Evolutionary conservation across 495 filamentous ascomycete species (phyloP), one percentile per base, ranked within the genome.

Genomic region (Xylaria longipes): DNA sequence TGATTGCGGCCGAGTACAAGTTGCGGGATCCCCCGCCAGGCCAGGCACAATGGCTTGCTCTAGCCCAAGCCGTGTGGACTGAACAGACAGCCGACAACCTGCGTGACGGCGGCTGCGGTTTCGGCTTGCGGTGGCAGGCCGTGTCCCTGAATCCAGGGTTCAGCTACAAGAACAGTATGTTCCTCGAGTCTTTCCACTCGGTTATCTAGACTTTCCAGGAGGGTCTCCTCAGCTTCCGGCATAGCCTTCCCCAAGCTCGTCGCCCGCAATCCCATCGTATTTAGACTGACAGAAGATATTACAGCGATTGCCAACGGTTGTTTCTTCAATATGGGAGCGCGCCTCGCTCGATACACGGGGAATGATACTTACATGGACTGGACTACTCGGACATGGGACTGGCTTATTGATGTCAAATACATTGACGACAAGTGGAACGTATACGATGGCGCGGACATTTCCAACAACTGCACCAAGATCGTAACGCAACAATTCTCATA

Each of bases 71-170:
- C 65, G 92, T 93, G 17, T 94, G 92, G 84, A 93, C 94, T 74
- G 87, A 88, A 5, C 91, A 93, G 75, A 86, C 86, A 0, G 68
- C 62, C 35, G 81, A 83, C 15, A 76, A 81, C 8, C 86, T 89
- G 11, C 93, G 92, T 89, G 89, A 94, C 75, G 78, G 78, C 0
- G 79, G 83, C 7, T 92, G 94, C 73, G 83, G 82, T n/a, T 91
- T 91, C 57, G 93, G 94, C 1, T 74, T 97, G 72, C 84, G 91
- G 41, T 97, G 94, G 94, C 94, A 97, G 83, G 92, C 96, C 58
- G 91, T 91, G 71, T 83, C 87, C 5, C 90, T 87, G 70, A 94
- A 95, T 72, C 88, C 84, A 54, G 94, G 94, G 17, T 97, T 93
- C 73, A 88, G 90, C 76, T 97, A 97, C 84, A 97, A 97, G 84